Base-by-base conservation (phyloP, 495 filamentous ascomycete genomes). In the Podospora bellae-mahoneyi region DNA sequence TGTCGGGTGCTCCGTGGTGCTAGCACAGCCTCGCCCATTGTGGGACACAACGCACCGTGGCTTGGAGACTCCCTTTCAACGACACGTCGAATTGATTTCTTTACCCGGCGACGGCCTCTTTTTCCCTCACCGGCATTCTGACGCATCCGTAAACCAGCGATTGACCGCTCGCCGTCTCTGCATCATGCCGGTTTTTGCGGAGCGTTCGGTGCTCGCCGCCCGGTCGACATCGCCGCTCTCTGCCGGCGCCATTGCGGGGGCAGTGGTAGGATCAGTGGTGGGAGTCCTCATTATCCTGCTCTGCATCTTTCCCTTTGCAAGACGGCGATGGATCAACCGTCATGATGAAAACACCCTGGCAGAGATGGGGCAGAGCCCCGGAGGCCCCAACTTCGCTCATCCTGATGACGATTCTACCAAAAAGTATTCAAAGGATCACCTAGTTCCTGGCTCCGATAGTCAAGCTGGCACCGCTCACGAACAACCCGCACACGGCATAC, bases 331-430 rank as follows among this genome's bases (percentile, higher is more conserved):
- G 56, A 63, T 66, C 64, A 63, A 54, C 58, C 70, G 67, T 26
- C 67, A 69, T 69, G 66, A 71, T 65, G 71, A 69, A 64, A 67
- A 62, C 65, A 34, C 68, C 59, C 59, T 74, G 55, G 73, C 76
- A 60, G 78, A 80, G 72, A 71, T 75, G 74, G 75, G 73, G 56
- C 77, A 74, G 68, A 67, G 71, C 59, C 73, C 74, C 68, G 77
- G 77, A 74, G 77, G 76, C 76, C 75, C 73, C 75, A 70, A 71
- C 64, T 65, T 64, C 62, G 10, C 64, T 9, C 62, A 65, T 61
- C 55, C 62, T 20, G 69, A 70, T 61, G 70, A 73, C 64, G 27
- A 28, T 23, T 72, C 72, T 16, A 70, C 72, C 60, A 76, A 71
- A 58, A 72, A 69, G 53, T 60, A 66, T 19, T 73, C 74, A 59